These are phyloP conservation scores for Collybia mongolica DNA, from an alignment of 768 basidiomycete genomes.

Conservation along the genomic window DNA sequence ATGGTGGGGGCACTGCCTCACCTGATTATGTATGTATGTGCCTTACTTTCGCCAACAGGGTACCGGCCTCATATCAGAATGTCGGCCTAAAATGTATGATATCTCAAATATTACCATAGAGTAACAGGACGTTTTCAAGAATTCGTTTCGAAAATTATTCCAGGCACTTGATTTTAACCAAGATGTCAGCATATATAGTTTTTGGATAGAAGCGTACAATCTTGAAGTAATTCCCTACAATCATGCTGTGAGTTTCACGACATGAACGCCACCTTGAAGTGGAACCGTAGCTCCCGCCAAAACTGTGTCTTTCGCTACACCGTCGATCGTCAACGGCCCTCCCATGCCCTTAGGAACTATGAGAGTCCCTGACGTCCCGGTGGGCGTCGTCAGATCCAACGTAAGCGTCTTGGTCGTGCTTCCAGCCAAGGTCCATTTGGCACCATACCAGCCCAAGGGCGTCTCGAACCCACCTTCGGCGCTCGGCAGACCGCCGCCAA, in stretches of 20 bases:
- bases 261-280: constrained; percentile 4
- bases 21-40: too few species aligned
- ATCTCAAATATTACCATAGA: too few species aligned
- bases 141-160: too few species aligned
- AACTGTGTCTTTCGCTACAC: constrained; percentile 9
- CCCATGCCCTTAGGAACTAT: constrained; percentile 25
- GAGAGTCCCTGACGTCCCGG: constrained; percentile 19
- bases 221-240: too few species aligned
- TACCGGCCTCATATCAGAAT: too few species aligned
- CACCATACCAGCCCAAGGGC: constrained; percentile 49
- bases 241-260: not conserved
- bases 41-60: too few species aligned
- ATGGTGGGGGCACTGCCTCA: too few species aligned
- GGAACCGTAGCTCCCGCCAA: constrained; percentile 3
- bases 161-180: too few species aligned
- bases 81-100: too few species aligned
- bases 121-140: too few species aligned
- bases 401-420: constrained; percentile 13
- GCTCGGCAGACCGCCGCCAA: constrained; percentile 31
- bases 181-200: too few species aligned
- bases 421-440: constrained; percentile 34
- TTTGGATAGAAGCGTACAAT: too few species aligned
- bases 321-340: constrained; percentile 28
- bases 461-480: constrained; percentile 57
- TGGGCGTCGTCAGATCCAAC: constrained; percentile 25